phyloP scores from a whole-genome alignment of 2,329 filamentous ascomycete genomes.

The Fusarium keratoplasticum region DNA sequence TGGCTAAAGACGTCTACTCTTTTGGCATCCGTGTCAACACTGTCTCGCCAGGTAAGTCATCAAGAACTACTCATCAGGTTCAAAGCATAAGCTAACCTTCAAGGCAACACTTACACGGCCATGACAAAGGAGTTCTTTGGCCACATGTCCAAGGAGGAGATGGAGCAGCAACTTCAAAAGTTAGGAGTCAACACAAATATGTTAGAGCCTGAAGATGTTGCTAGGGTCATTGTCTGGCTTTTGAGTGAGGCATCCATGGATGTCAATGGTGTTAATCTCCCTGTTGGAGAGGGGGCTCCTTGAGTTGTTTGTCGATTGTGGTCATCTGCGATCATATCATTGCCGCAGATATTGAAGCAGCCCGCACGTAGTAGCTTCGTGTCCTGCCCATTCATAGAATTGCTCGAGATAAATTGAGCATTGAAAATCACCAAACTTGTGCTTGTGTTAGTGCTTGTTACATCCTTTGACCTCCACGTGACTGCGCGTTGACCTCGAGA shows the following conservation, averaged over 20 bases:
- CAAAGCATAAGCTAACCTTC: neutral
- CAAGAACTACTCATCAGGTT: too few species aligned
- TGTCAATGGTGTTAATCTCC: conserved; percentile 3
- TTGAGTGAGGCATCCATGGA: conserved; percentile 1
- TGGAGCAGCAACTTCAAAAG: neutral
- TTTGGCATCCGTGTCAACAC: neutral
- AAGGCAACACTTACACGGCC: conserved; percentile 1
- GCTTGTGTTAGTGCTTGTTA: neutral
- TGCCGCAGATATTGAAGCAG: neutral
- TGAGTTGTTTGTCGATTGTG: neutral
- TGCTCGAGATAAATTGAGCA: neutral
- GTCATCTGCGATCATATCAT: neutral
- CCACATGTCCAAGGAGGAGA: conserved; percentile 1
- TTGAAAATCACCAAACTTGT: neutral
- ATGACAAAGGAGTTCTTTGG: conserved; percentile 7
- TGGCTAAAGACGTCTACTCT: neutral
- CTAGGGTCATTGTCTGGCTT: conserved; percentile 9
- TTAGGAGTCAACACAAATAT: neutral
- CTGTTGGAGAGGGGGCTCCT: neutral
- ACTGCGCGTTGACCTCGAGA: neutral
- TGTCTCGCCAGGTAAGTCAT: neutral
- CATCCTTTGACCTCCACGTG: neutral
- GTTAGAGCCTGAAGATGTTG: conserved; percentile 3
- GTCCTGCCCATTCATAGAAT: neutral
- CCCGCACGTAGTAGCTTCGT: too few species aligned